Base-by-base conservation (phyloP, 371 early-diverging fungal species). In the Saksenaea vasiformis region DNA sequence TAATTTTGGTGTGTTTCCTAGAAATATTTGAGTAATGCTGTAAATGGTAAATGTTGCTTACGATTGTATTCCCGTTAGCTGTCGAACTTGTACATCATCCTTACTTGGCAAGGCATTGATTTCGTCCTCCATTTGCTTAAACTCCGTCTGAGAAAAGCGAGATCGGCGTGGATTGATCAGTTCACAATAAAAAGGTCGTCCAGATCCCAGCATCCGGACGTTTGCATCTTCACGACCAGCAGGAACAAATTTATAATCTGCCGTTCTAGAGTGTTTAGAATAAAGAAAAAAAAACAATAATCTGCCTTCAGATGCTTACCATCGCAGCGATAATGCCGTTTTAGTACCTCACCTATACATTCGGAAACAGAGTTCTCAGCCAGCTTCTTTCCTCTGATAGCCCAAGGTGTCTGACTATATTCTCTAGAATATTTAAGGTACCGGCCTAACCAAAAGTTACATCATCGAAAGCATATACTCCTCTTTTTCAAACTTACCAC, bases 211-310 rank as follows among this genome's bases (percentile, higher is more conserved):
- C 96, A 97, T 97, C 28, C 94, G 85, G 9, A 99, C 99, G 77
- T 99, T 97, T 14, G 93, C 91, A 79, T 99, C 99, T 71, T 99
- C 99, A 38, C 99, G 87, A 3, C 99, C 99, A 1, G 98, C 89
- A 0, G 93, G 86, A 3, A 90, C 85, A 74, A 99, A 93, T 60
- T 92, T 93, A 74, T 85, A 89, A 15, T 73, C 87, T 83, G 67
- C 8, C 35, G 1, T 9, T 9, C 3, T 35, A 58, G 11, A 1
- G 22, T 19, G 22, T 34, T 13, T 22, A 57, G 56, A 27, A 14
- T 51, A 26, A 39, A 53, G 24, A 54, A 27, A 14, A 59, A 26
- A 39, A 53, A 35, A 54, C 19, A n/a, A 10, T 0, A 7, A 22
- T 8, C 5, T 10, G 44, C 28, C 13, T 13, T 47, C 9, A 22